Conservation (phyloP, 2,329 filamentous ascomycete genomes). For the Ploettnerulaceae sp. region DNA sequence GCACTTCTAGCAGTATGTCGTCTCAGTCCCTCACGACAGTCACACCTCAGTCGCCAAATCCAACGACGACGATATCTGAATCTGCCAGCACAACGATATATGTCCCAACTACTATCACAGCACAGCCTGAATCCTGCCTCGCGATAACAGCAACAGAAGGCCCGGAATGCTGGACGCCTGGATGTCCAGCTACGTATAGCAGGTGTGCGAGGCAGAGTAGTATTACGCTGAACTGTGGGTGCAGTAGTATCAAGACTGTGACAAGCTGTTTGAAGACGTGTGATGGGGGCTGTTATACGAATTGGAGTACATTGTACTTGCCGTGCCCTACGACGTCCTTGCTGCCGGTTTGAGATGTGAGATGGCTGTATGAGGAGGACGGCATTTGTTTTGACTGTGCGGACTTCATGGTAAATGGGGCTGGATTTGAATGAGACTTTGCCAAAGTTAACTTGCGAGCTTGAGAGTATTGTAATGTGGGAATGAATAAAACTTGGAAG, state of each 20-base stretch:
- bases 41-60: neutral
- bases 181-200: conserved; percentile 6
- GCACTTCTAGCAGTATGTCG: neutral
- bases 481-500: too few species aligned
- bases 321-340: conserved; percentile 19
- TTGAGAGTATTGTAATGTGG: too few species aligned
- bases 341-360: too few species aligned
- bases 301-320: conserved; percentile 14
- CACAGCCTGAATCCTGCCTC: conserved; percentile 4
- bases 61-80: neutral
- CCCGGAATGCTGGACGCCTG: conserved; percentile 8
- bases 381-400: neutral
- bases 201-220: conserved; percentile 1
- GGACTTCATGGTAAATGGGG: neutral
- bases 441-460: too few species aligned
- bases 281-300: conserved; percentile 16
- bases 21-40: neutral
- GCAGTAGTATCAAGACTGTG: conserved; percentile 10
- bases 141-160: conserved; percentile 18
- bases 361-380: neutral
- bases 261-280: conserved; percentile 20
- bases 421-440: neutral
- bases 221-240: conserved; percentile 17
- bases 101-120: neutral
- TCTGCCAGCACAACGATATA: neutral